phyloP scores from a whole-genome alignment of 179 eudicot species.

The Dionaea muscipula region DNA sequence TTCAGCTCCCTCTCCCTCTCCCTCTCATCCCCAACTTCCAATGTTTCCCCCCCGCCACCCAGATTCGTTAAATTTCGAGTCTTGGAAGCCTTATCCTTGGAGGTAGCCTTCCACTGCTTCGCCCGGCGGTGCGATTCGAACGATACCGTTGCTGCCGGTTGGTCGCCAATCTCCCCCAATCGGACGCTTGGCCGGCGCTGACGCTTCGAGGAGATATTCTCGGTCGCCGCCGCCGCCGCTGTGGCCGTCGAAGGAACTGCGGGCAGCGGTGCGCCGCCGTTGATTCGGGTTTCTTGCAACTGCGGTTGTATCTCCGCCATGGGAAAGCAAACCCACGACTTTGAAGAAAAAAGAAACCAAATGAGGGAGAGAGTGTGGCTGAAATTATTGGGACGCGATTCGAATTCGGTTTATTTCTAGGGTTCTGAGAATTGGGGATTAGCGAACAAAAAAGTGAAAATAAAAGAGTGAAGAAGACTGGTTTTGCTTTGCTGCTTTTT shows the following conservation, averaged over 20 bases:
- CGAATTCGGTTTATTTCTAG: too few relatives aligned
- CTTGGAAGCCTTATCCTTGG: constrained; percentile 26
- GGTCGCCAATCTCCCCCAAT: constrained; percentile 42
- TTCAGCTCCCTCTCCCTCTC: constrained; percentile 6
- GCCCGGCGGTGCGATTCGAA: constrained; percentile 23
- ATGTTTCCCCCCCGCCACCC: constrained; percentile 18
- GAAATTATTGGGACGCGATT: too few relatives aligned
- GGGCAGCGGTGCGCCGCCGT: constrained; percentile 8
- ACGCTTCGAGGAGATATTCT: constrained; percentile 23
- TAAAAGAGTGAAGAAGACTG: too few relatives aligned
- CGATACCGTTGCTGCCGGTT: constrained; percentile 20
- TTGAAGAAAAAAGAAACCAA: too few relatives aligned
- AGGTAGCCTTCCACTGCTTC: constrained; percentile 21
- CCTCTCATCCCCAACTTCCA: constrained; percentile 1
- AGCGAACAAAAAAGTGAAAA: too few relatives aligned
- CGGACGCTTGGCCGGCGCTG: constrained; percentile 55
- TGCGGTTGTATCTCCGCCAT: constrained; percentile 20
- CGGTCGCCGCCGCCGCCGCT: constrained; percentile 2
- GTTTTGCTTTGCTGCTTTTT: too few relatives aligned
- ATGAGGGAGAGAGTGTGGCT: too few relatives aligned
- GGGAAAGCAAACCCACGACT: too few relatives aligned
- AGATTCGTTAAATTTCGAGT: constrained; percentile 29
- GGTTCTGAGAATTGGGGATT: too few relatives aligned
- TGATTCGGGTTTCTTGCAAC: constrained; percentile 9
- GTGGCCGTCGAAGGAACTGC: neutral